Conservation (phyloP, 1,139 yeast species). For the Taiozyma sp. region DNA sequence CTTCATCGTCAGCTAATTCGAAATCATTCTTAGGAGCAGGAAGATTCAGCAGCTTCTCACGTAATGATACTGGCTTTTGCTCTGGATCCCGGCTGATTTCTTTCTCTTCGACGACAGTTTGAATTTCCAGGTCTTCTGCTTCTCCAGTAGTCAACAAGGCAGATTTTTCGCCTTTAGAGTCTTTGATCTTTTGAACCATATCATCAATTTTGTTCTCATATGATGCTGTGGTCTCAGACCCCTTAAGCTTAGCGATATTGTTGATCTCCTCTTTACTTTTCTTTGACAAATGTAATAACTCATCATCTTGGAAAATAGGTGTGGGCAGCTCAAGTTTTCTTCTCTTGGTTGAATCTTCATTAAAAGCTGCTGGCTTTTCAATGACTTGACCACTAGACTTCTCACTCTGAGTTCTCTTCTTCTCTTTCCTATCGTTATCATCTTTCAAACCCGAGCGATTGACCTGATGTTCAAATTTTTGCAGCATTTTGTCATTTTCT, state of each 20-base stretch:
- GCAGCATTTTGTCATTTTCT: constrained; percentile 34
- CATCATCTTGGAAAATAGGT: constrained; percentile 36
- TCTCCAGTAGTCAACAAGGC: constrained; percentile 47
- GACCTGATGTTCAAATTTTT: constrained; percentile 42
- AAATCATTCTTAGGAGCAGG: constrained; percentile 58
- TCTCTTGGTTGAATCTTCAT: constrained; percentile 42
- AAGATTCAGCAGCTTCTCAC: constrained; percentile 32
- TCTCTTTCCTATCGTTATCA: constrained; percentile 22
- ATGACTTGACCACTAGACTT: constrained; percentile 15
- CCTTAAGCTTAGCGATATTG: background rate
- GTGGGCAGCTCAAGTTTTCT: constrained; percentile 51
- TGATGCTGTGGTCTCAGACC: constrained; percentile 18
- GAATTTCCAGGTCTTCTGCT: constrained; percentile 43
- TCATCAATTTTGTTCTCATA: constrained; percentile 29
- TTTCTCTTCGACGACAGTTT: constrained; percentile 19
- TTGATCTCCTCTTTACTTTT: constrained; percentile 17
- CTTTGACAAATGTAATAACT: constrained; percentile 29
- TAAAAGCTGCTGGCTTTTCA: constrained; percentile 25
- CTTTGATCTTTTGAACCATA: constrained; percentile 25
- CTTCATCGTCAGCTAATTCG: constrained; percentile 39
- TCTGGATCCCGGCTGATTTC: constrained; percentile 4
- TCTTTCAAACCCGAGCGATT: constrained; percentile 43
- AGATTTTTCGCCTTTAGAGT: constrained; percentile 28
- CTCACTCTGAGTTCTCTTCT: constrained; percentile 18
- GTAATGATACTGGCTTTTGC: constrained; percentile 1